Percentiles rank a stretch among this genome's conserved stretches.
phyloP scores from a whole-genome alignment of 768 basidiomycete species.

The Lentinus brumalis region DNA sequence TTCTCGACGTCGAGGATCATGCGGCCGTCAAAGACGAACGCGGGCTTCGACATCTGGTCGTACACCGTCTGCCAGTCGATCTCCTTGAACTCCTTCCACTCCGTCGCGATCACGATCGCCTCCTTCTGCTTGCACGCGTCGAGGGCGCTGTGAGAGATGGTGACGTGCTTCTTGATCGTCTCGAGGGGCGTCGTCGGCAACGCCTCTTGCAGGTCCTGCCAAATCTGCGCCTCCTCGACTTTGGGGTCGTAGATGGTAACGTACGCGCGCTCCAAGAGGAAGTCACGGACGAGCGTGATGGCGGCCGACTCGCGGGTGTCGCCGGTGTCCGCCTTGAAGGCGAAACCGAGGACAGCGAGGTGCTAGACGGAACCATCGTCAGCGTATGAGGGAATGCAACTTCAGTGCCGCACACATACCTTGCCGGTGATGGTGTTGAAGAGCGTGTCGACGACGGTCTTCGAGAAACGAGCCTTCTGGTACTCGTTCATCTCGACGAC shows the following conservation, averaged over 20 bases:
- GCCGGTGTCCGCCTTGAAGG: slow-evolving; percentile 99
- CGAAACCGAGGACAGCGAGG: slow-evolving; percentile 96
- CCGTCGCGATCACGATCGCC: slow-evolving; percentile 94
- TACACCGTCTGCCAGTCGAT: slow-evolving; percentile 92
- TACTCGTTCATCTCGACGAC: slow-evolving; percentile 99
- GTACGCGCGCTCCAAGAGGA: slow-evolving; percentile 84
- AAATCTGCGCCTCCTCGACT: slow-evolving; percentile 85
- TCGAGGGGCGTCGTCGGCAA: slow-evolving; percentile 64
- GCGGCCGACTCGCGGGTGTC: slow-evolving; percentile 98
- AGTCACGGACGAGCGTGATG: slow-evolving; percentile 92
- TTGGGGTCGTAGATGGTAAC: slow-evolving; percentile 93
- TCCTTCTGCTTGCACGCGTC: slow-evolving; percentile 90
- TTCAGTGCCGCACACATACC: slow-evolving; percentile 42
- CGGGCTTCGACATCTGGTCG: slow-evolving; percentile 92
- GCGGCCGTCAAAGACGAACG: slow-evolving; percentile 94
- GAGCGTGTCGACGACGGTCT: slow-evolving; percentile 93
- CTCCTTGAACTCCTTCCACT: slow-evolving; percentile 95
- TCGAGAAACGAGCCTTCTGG: slow-evolving; percentile 95
- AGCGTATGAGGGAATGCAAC: background rate
- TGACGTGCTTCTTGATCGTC: slow-evolving; percentile 83
- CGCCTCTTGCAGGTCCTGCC: slow-evolving; percentile 73
- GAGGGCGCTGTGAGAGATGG: slow-evolving; percentile 71
- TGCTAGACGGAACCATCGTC: slow-evolving; percentile 45
- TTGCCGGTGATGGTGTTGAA: slow-evolving; percentile 99
- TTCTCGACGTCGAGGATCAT: slow-evolving; percentile 81